Evolutionary conservation across 148 eudicot species (phyloP), one percentile per base, ranked within the genome.

Genomic region (Chenopodium formosanum): DNA sequence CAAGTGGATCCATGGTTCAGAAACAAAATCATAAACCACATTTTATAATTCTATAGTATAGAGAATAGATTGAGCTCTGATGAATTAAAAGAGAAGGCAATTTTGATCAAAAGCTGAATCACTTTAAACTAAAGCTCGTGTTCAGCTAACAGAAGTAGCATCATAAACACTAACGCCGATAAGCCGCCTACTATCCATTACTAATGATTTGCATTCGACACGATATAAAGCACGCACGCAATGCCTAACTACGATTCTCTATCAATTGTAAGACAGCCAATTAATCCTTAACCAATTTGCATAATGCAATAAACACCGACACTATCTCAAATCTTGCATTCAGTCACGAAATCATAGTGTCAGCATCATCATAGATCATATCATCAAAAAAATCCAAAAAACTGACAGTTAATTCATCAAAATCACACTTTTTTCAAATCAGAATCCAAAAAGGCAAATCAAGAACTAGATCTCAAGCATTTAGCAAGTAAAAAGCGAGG

Each of bases 391-490:
- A 32, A 63, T 29, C 19, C 66, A 56, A 48, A 80, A 44, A 66
- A 23, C 32, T 22, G 11, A 25, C 62, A 23, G 20, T 77, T 29
- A n/a, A 8, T 63, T 62, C 8, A 47, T 20, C 60, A 60, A 63
- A 82, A 46, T 76, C 29, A 82, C 40, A 76, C n/a, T 66, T n/a
- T 31, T 66, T 50, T 29, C 67, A 74, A 70, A 66, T 66, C 79
- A 32, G 4, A 77, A 78, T 27, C 32, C 9, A 82, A 71, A 37
- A 52, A 81, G 29, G 20, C 19, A 70, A 78, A 82, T 65, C 56
- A 78, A 23, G 13, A 20, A 22, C 16, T 64, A 83, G 85, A 83
- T 83, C 85, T 69, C 74, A 72, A 37, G 68, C 85, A 87, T 82
- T 86, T 73, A 73, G 22, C 27, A 44, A 80, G 53, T 69, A 63